Percentiles rank a stretch among this genome's conserved stretches.
Conservation (phyloP, 1,284 basidiomycete species). For the Heliocybe sulcata region DNA sequence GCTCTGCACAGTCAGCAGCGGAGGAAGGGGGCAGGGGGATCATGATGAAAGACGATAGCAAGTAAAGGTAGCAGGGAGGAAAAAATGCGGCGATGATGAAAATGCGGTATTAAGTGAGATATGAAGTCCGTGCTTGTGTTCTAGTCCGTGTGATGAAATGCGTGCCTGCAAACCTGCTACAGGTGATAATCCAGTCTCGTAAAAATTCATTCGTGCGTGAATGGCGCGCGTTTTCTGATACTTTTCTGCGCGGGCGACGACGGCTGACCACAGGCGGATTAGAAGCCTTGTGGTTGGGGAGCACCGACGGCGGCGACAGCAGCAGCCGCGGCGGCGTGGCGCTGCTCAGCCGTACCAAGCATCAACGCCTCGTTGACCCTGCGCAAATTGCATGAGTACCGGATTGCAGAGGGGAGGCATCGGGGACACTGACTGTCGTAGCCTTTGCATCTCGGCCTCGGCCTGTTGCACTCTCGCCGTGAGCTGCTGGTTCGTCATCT, state of each 20-base stretch:
- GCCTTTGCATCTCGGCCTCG: slow-evolving; percentile 68
- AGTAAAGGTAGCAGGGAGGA: slow-evolving; percentile 8
- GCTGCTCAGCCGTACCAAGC: slow-evolving; percentile 70
- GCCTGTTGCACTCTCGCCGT: slow-evolving; percentile 68
- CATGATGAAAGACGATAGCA: neutral
- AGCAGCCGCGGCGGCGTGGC: slow-evolving; percentile 53
- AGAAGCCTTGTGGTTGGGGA: slow-evolving; percentile 22
- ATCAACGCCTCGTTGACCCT: slow-evolving; percentile 81
- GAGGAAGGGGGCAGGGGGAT: neutral
- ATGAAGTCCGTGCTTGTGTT: slow-evolving; percentile 1
- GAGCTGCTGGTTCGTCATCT: slow-evolving; percentile 65
- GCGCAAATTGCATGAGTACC: slow-evolving; percentile 2
- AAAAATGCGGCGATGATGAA: slow-evolving; percentile 5
- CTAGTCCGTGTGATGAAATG: slow-evolving; percentile 36
- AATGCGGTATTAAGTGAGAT: slow-evolving; percentile 5
- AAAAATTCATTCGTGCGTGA: slow-evolving; percentile 20
- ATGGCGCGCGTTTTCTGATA: slow-evolving; percentile 25
- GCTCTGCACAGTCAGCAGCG: neutral
- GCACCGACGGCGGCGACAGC: slow-evolving; percentile 31
- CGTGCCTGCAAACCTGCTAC: slow-evolving; percentile 45
- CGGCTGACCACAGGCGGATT: slow-evolving; percentile 22
- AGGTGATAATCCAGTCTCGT: slow-evolving; percentile 36
- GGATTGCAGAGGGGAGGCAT: neutral
- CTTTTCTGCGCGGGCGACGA: slow-evolving; percentile 16
- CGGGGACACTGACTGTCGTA: slow-evolving; percentile 40